Percentiles rank a stretch among this genome's conserved stretches.
Conservation (phyloP, 352 stramenopile species). For the Phytopythium delawarense region DNA sequence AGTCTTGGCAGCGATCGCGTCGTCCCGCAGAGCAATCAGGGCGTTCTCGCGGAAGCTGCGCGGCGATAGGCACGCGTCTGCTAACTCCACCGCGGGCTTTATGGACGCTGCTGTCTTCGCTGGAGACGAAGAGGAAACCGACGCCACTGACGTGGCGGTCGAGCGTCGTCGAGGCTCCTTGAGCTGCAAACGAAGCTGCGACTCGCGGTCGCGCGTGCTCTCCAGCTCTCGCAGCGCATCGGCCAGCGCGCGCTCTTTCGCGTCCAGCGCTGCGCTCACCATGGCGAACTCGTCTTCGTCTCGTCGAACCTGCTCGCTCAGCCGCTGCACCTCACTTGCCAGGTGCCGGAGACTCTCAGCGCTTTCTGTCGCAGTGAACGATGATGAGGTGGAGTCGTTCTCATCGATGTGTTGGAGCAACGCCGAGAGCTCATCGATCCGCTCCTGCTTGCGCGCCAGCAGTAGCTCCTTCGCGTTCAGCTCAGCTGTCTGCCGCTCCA, state of each 20-base stretch:
- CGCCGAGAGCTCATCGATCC: conserved; percentile 51
- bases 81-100: not conserved
- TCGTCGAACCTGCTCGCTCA: conserved; percentile 47
- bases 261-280: conserved; percentile 45
- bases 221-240: conserved; percentile 36
- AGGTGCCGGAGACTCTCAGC: conserved; percentile 11
- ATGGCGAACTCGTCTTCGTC: conserved; percentile 68
- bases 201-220: conserved; percentile 21
- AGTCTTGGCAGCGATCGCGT: conserved; percentile 64
- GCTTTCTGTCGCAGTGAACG: conserved; percentile 9
- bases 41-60: conserved; percentile 73
- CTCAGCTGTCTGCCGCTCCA: conserved; percentile 56
- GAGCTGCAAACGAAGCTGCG: conserved; percentile 38
- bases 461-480: conserved; percentile 70
- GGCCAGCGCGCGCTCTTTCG: conserved; percentile 37
- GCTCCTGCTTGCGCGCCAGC: conserved; percentile 50
- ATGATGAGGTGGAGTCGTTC: too few species aligned
- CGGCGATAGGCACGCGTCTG: conserved; percentile 64
- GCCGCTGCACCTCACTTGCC: conserved; percentile 20
- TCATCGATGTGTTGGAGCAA: conserved; percentile 23
- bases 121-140: not conserved
- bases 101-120: not conserved
- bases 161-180: conserved; percentile 19
- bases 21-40: conserved; percentile 67
- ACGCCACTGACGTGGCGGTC: not conserved